phyloP scores from a whole-genome alignment of 2,329 filamentous ascomycete species.

The Simplicillium aogashimaense region DNA sequence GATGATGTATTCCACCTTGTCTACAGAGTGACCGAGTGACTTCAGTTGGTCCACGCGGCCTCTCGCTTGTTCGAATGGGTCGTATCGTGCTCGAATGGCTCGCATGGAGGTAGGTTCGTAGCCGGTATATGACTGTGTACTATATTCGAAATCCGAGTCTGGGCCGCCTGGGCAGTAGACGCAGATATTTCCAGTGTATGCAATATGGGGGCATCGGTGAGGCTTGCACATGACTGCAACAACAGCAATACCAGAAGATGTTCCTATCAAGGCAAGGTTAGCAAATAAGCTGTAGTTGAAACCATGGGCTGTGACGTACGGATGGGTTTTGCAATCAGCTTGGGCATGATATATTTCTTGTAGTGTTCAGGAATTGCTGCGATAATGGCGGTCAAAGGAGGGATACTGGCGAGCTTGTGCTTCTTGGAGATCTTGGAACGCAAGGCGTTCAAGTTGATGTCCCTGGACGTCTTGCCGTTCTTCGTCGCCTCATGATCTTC shows the following conservation, averaged over 20 bases:
- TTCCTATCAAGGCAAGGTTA: constrained; percentile 42
- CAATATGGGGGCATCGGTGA: constrained; percentile 93
- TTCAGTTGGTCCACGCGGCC: constrained; percentile 96
- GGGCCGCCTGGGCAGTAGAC: constrained; percentile 97
- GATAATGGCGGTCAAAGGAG: constrained; percentile 92
- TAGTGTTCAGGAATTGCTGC: constrained; percentile 98
- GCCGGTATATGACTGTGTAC: constrained; percentile 95
- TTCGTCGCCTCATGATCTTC: constrained; percentile 82
- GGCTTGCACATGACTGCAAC: constrained; percentile 99
- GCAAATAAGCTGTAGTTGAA: neutral
- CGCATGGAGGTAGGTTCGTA: constrained; percentile 99
- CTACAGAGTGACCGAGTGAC: constrained; percentile 87
- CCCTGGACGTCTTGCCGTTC: constrained; percentile 65
- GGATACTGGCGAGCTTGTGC: constrained; percentile 78
- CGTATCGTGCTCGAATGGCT: constrained; percentile 91
- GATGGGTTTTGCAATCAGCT: constrained; percentile 94
- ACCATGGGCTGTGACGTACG: constrained; percentile 31
- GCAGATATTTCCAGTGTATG: constrained; percentile 97
- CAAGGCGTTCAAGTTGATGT: constrained; percentile 87
- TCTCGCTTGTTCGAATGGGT: constrained; percentile 94
- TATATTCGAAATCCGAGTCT: constrained; percentile 98
- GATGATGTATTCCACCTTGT: constrained; percentile 99
- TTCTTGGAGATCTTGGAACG: constrained; percentile 86
- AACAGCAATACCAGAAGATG: constrained; percentile 92
- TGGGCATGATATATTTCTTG: constrained; percentile 97